Evolutionary conservation across 768 basidiomycete species (phyloP), one percentile per base, ranked within the genome.

Genomic region (Podaxis sp.): DNA sequence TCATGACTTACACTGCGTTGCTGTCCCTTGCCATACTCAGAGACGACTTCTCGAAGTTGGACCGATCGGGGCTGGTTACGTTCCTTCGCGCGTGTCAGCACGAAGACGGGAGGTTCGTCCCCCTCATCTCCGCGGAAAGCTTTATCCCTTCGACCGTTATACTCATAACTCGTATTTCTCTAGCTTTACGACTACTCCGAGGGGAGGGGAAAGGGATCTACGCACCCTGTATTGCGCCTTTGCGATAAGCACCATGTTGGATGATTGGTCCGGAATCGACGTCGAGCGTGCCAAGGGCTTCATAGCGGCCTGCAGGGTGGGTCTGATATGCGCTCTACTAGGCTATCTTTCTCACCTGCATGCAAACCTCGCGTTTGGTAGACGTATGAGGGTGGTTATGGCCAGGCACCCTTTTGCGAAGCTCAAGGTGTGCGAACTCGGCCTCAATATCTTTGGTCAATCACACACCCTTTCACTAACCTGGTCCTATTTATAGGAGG

Each of bases 341-440:
- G 37, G 18, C 32, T 54, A 27, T 40, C 55, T 61, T 28, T 10
- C 48, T 32, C 32, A 32, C 2, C 53, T 61, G 50, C 48, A 61
- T 61, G 13, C 32, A 21, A 47, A 50, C 25, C 62, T 50, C 57
- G 42, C 46, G 50, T 53, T 61, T 14, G n/a, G 14, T 64, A 98
- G 95, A 87, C 88, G 2, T 92, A 94, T 68, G 95, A 97, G 79
- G 95, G 95, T 13, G 95, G 93, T 0, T 99, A 91, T 66, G 93
- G 92, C 0, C 91, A 95, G 68, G 77, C 82, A 1, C 88, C 93
- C 0, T 82, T 79, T 47, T 83, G 87, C 46, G 96, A 99, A 74
- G 89, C 95, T 3, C 87, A 94, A 72, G 95, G 93, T 91, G 58
- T 18, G 77, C 51, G 37, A 35, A 28, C 35, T 50, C 11, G 36